Percentiles rank a stretch among this genome's conserved stretches.
Conservation (phyloP, 495 filamentous ascomycete genomes). For the Chaetomium cochliodes region DNA sequence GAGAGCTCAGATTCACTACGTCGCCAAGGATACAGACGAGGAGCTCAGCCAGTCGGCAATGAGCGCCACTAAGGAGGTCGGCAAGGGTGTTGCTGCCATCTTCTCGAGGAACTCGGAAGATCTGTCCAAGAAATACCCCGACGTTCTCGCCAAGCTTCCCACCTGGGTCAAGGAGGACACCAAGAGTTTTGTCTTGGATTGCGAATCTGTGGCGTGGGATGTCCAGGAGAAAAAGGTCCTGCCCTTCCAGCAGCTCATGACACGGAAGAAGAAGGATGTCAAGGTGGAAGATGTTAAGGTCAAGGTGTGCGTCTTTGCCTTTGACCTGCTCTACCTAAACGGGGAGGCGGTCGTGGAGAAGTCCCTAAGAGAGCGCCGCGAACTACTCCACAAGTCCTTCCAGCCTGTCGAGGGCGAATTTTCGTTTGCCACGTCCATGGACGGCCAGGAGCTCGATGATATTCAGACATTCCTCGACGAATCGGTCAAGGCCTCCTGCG, state of each 20-base stretch:
- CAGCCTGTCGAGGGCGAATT: conserved; percentile 82
- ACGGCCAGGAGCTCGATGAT: conserved; percentile 87
- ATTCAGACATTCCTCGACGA: conserved; percentile 92
- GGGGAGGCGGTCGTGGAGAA: conserved; percentile 89
- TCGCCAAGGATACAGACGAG: conserved; percentile 73
- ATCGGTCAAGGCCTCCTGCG: conserved; percentile 88
- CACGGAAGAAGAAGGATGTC: conserved; percentile 94
- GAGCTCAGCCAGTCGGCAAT: conserved; percentile 55
- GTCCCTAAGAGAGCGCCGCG: conserved; percentile 77
- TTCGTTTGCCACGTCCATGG: conserved; percentile 79
- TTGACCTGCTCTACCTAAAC: conserved; percentile 91
- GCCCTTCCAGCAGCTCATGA: conserved; percentile 98
- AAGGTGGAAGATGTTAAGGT: conserved; percentile 96
- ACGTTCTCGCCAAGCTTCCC: conserved; percentile 82
- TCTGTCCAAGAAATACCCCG: conserved; percentile 93
- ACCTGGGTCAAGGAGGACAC: conserved; percentile 87
- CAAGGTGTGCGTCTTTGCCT: conserved; percentile 96
- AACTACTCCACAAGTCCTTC: conserved; percentile 74
- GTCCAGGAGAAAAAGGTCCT: conserved; percentile 85
- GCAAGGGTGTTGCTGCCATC: conserved; percentile 74
- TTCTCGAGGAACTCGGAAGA: conserved; percentile 98
- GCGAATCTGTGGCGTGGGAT: conserved; percentile 99
- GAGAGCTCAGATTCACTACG: conserved; percentile 94
- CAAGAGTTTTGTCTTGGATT: conserved; percentile 93
- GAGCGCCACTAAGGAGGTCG: conserved; percentile 49